A percentile compares a stretch with the other conserved stretches of the same genome.
Evolutionary conservation across 371 early-diverging fungal genomes (phyloP).

Genomic region (Mucor lusitanicus): DNA sequence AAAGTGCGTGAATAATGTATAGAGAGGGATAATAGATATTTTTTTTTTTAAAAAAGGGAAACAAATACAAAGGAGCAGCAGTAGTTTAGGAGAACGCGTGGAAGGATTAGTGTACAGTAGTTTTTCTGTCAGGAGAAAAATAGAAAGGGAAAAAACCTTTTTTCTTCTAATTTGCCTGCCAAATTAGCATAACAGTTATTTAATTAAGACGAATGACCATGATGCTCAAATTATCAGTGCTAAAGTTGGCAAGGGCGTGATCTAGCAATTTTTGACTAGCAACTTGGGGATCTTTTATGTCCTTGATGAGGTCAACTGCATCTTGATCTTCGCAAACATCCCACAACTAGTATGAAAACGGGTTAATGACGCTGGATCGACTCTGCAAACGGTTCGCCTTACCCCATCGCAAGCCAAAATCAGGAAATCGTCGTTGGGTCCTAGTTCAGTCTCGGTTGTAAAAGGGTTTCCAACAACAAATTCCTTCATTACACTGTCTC

Average conservation of each 20-base stretch:
- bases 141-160: background rate
- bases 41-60: background rate
- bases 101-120: background rate
- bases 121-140: background rate
- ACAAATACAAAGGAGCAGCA: background rate
- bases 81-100: background rate
- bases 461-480: slow-evolving; percentile 94
- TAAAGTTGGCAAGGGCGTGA: slow-evolving; percentile 88
- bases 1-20: background rate
- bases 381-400: slow-evolving; percentile 26
- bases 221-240: slow-evolving; percentile 92
- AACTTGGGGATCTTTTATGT: slow-evolving; percentile 72
- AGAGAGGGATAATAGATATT: background rate
- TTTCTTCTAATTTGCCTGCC: background rate
- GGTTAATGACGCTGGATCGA: background rate
- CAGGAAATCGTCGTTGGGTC: slow-evolving; percentile 73
- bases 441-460: slow-evolving; percentile 86
- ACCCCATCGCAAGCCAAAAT: slow-evolving; percentile 98
- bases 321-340: slow-evolving; percentile 97
- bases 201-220: slow-evolving; percentile 64
- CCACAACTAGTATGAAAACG: slow-evolving; percentile 74
- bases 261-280: slow-evolving; percentile 85
- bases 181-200: background rate
- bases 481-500: slow-evolving; percentile 96
- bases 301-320: slow-evolving; percentile 87